phyloP scores from a whole-genome alignment of 2,329 filamentous ascomycete genomes.

The Ilyonectria mors-panacis region DNA sequence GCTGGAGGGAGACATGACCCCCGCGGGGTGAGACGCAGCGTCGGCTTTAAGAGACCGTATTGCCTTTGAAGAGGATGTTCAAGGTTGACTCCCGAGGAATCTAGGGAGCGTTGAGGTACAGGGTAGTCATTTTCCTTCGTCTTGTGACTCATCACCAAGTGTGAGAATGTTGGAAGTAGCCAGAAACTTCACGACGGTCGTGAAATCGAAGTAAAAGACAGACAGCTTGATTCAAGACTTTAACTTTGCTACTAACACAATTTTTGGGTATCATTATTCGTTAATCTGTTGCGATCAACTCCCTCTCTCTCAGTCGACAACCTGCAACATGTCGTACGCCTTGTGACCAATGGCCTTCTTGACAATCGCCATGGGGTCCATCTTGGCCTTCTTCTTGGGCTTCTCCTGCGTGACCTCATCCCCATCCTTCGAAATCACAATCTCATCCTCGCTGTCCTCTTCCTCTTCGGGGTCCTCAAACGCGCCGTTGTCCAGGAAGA shows the following conservation, averaged over 20 bases:
- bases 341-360: conserved; percentile 67
- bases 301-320: conserved; percentile 62
- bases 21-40: not conserved
- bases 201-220: not conserved
- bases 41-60: not conserved
- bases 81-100: not conserved
- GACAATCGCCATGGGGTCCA: conserved; percentile 61
- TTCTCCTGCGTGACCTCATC: conserved; percentile 27
- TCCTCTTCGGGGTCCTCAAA: conserved; percentile 60
- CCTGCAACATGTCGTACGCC: conserved; percentile 69
- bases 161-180: not conserved
- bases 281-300: conserved; percentile 17
- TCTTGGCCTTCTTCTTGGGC: conserved; percentile 56
- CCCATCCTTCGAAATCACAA: conserved; percentile 30
- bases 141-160: not conserved
- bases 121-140: too few species aligned
- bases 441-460: conserved; percentile 48
- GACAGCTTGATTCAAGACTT: conserved; percentile 3
- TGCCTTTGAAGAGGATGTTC: not conserved
- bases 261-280: conserved; percentile 43
- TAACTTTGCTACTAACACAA: not conserved
- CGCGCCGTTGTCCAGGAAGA: conserved; percentile 66
- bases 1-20: not conserved
- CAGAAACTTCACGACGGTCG: not conserved
- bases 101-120: not conserved